Conservation (phyloP, 352 stramenopile genomes). For the Peronosclerospora sorghi region DNA sequence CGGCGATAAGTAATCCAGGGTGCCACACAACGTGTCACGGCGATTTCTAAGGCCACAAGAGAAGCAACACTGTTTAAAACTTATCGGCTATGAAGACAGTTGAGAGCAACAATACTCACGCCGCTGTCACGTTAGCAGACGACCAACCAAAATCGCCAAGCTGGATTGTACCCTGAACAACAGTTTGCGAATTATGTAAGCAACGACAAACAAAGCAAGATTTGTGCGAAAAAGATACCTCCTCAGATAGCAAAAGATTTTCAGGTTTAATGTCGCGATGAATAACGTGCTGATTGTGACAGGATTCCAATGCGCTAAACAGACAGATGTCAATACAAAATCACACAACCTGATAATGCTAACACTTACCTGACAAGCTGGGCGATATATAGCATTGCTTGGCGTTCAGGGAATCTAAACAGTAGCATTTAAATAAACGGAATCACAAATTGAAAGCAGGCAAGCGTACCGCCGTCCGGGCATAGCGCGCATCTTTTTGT, state of each 20-base stretch:
- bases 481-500: conserved; percentile 56
- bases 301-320: conserved; percentile 43
- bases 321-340: not conserved
- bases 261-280: conserved; percentile 95
- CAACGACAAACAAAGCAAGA: not conserved
- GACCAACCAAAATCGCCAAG: conserved; percentile 99
- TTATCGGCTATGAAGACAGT: not conserved
- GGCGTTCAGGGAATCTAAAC: conserved; percentile 44
- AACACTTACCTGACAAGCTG: conserved; percentile 52
- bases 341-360: not conserved
- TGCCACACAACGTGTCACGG: conserved; percentile 97
- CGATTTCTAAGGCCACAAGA: conserved; percentile 40
- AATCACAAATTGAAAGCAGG: not conserved
- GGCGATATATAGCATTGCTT: conserved; percentile 53
- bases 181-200: not conserved
- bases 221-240: conserved; percentile 16
- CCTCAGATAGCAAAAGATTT: conserved; percentile 84
- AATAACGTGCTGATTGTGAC: conserved; percentile 78
- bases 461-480: conserved; percentile 29
- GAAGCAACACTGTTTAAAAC: not conserved
- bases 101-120: conserved; percentile 28
- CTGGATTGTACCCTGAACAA: conserved; percentile 86
- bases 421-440: not conserved
- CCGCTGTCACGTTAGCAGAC: conserved; percentile 66
- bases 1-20: conserved; percentile 97